Conservation (phyloP, 805 yeast species). For the Teunomyces cretensis region DNA sequence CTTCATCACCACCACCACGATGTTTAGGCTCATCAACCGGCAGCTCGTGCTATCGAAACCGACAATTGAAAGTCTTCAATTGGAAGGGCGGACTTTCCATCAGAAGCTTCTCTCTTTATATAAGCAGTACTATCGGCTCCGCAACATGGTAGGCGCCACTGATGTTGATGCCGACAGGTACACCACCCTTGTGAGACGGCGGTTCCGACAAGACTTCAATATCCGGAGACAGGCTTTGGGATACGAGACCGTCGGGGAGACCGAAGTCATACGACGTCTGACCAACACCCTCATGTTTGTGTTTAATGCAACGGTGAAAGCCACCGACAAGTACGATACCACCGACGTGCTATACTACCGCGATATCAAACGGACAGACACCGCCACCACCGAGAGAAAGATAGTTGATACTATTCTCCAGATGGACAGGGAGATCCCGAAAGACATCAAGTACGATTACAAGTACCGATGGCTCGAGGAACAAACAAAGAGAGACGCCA, state of each 20-base stretch:
- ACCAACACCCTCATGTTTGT: slow-evolving; percentile 31
- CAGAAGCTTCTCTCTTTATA: slow-evolving; percentile 21
- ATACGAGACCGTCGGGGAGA: background rate
- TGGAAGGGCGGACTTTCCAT: background rate
- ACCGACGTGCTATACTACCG: slow-evolving; percentile 14
- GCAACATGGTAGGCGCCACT: slow-evolving; percentile 20
- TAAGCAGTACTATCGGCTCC: slow-evolving; percentile 31
- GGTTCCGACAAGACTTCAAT: slow-evolving; percentile 15
- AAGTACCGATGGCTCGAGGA: slow-evolving; percentile 22
- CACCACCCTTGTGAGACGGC: background rate
- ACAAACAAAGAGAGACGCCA: slow-evolving; percentile 3
- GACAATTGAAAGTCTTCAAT: background rate
- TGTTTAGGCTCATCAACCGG: background rate
- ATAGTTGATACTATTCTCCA: slow-evolving; percentile 23
- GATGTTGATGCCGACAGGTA: slow-evolving; percentile 5
- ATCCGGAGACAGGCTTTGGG: slow-evolving; percentile 12
- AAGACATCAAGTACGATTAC: slow-evolving; percentile 23
- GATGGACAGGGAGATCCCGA: slow-evolving; percentile 23
- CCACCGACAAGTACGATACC: slow-evolving; percentile 2
- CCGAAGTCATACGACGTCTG: slow-evolving; percentile 19
- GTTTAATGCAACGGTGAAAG: slow-evolving; percentile 28
- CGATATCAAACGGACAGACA: slow-evolving; percentile 15
- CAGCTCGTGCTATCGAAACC: slow-evolving; percentile 3
- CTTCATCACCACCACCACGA: background rate
- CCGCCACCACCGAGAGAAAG: slow-evolving; percentile 19